Conservation (phyloP, 192 early-diverging fungal species). For the Backusella mclennaniae region DNA sequence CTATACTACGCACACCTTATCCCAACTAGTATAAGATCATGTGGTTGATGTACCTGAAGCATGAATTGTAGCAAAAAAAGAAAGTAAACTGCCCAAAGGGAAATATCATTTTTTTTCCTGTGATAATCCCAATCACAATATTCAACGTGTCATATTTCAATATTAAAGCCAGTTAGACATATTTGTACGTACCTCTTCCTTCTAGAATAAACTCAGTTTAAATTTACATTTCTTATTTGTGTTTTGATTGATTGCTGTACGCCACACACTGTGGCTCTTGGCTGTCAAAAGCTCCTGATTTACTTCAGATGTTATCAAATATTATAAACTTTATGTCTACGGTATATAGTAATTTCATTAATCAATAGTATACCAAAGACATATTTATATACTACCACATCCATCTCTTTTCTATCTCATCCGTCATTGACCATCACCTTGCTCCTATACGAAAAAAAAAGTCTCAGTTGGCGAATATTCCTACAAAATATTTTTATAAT, state of each 20-base stretch:
- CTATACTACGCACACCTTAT: neutral
- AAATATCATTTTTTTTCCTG: neutral
- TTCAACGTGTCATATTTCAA: neutral
- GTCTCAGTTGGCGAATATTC: neutral
- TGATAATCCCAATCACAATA: neutral
- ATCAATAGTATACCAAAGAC: neutral
- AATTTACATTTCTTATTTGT: neutral
- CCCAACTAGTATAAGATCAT: neutral
- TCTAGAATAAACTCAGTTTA: neutral
- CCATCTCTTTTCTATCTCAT: neutral
- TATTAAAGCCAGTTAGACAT: neutral
- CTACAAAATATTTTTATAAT: neutral
- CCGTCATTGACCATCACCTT: neutral
- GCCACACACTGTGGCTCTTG: neutral
- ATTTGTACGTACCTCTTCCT: neutral
- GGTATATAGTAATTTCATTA: neutral
- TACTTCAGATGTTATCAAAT: neutral
- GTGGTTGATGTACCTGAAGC: neutral
- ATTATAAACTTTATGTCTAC: neutral
- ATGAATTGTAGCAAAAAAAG: neutral
- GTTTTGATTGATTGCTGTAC: neutral
- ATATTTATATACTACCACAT: neutral
- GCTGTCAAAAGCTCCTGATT: neutral
- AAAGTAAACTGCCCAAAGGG: neutral
- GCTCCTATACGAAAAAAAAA: neutral